These are phyloP conservation scores for Nematocida minor DNA, from an alignment of 371 early-diverging fungal species.

Conservation along the genomic window DNA sequence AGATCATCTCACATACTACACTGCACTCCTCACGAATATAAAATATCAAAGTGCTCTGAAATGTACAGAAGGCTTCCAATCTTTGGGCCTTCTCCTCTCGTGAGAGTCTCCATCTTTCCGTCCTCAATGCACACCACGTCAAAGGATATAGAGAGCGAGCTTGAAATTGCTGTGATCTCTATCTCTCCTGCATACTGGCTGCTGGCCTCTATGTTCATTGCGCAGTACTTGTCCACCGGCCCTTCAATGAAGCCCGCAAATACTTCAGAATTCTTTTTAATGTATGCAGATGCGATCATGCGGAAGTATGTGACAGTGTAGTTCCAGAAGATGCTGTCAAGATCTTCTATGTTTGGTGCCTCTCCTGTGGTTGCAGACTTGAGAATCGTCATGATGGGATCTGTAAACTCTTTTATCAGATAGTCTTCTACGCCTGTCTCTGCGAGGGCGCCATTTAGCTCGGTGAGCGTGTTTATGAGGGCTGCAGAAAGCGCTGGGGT, in stretches of 20 bases:
- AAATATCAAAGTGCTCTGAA: conserved; percentile 39
- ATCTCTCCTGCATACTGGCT: conserved; percentile 41
- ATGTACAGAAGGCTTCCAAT: conserved; percentile 42
- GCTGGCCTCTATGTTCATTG: not conserved
- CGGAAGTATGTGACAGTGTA: conserved; percentile 35
- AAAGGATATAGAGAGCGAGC: conserved; percentile 29
- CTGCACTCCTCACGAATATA: too few species aligned
- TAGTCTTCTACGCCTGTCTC: conserved; percentile 19
- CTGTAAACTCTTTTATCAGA: conserved; percentile 39
- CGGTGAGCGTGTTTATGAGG: not conserved
- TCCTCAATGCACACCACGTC: conserved; percentile 10
- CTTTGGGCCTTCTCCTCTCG: not conserved
- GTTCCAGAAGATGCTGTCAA: conserved; percentile 43
- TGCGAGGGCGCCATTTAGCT: not conserved
- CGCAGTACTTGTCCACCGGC: conserved; percentile 26
- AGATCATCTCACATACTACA: too few species aligned
- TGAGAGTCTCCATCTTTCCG: not conserved
- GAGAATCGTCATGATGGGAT: conserved; percentile 17
- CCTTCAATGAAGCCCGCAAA: conserved; percentile 15
- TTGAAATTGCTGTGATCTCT: conserved; percentile 4
- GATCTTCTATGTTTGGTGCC: not conserved
- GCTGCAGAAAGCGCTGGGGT: not conserved
- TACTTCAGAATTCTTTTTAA: conserved; percentile 15
- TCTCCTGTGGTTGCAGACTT: not conserved
- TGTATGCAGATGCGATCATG: conserved; percentile 34